These are phyloP conservation scores for Benincasa hispida DNA, from an alignment of 306 rosid species.

Conservation along the genomic window DNA sequence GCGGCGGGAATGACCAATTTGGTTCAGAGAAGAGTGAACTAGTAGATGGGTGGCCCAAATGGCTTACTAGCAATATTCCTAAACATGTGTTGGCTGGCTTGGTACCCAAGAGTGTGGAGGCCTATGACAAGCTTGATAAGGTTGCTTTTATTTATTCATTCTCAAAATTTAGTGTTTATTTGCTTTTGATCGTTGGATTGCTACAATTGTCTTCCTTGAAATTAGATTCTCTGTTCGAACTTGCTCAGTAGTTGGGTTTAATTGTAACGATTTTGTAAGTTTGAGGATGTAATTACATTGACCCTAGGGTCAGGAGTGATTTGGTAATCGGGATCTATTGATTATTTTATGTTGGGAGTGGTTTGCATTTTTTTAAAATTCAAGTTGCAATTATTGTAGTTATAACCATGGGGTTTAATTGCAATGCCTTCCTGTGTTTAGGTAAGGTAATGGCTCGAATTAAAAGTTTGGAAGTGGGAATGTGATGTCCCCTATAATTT, in stretches of 20 bases:
- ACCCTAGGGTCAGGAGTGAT: neutral
- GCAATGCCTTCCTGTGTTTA: neutral
- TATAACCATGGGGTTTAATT: neutral
- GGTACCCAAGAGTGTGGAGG: conserved; percentile 71
- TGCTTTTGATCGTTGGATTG: neutral
- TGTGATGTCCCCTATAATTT: neutral
- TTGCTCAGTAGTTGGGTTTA: neutral
- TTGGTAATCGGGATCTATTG: neutral
- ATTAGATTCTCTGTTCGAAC: neutral
- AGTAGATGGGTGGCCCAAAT: conserved; percentile 38
- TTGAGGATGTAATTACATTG: neutral
- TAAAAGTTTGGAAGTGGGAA: neutral
- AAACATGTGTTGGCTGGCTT: conserved; percentile 33
- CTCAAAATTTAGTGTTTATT: neutral
- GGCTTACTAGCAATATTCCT: conserved; percentile 44
- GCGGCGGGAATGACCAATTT: conserved; percentile 9
- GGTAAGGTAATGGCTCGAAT: neutral
- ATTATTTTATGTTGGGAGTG: neutral
- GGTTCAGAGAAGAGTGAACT: conserved; percentile 17
- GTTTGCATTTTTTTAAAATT: neutral
- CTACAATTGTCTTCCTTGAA: neutral
- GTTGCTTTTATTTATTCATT: conserved; percentile 11
- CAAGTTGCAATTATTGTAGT: neutral
- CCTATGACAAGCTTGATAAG: conserved; percentile 66
- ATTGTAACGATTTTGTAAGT: neutral